A percentile compares a stretch with the other conserved stretches of the same genome.
Evolutionary conservation across 257 asterid species (phyloP).

Genomic region (Eustoma russellianum): DNA sequence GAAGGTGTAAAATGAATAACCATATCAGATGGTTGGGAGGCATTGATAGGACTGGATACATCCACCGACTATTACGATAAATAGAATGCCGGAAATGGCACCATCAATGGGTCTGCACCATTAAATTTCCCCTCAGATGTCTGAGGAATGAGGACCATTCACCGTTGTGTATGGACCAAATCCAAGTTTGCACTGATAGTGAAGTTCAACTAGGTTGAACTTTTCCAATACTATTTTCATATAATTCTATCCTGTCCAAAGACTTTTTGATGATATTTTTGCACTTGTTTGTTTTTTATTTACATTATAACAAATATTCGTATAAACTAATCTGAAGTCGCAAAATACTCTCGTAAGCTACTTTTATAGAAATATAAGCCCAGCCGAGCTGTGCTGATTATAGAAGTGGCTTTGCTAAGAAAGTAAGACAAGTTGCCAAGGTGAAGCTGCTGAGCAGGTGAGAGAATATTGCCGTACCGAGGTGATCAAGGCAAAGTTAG

Average conservation of each 20-base stretch:
- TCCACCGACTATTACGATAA: background rate
- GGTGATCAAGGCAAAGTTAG: too few relatives aligned
- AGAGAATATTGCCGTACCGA: too few relatives aligned
- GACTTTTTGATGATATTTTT: background rate
- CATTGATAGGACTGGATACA: slow-evolving; percentile 10
- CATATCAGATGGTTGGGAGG: slow-evolving; percentile 12
- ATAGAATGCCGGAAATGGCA: slow-evolving; percentile 3
- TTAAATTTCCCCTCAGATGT: slow-evolving; percentile 5
- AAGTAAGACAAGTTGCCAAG: too few relatives aligned
- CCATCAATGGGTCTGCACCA: background rate
- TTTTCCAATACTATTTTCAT: background rate
- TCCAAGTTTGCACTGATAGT: slow-evolving; percentile 13
- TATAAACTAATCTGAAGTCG: background rate
- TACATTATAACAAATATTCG: background rate
- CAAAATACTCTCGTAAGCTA: background rate
- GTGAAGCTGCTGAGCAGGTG: too few relatives aligned
- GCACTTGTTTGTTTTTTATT: background rate
- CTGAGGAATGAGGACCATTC: slow-evolving; percentile 12
- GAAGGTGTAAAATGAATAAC: background rate
- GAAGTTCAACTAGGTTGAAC: background rate
- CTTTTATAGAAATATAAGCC: too few relatives aligned
- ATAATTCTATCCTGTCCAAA: background rate
- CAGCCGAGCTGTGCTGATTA: too few relatives aligned
- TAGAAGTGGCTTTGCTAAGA: too few relatives aligned
- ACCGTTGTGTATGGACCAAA: slow-evolving; percentile 16